Evolutionary conservation across 345 rosid species (phyloP), one percentile per base, ranked within the genome.

Genomic region (Aegle marmelos): DNA sequence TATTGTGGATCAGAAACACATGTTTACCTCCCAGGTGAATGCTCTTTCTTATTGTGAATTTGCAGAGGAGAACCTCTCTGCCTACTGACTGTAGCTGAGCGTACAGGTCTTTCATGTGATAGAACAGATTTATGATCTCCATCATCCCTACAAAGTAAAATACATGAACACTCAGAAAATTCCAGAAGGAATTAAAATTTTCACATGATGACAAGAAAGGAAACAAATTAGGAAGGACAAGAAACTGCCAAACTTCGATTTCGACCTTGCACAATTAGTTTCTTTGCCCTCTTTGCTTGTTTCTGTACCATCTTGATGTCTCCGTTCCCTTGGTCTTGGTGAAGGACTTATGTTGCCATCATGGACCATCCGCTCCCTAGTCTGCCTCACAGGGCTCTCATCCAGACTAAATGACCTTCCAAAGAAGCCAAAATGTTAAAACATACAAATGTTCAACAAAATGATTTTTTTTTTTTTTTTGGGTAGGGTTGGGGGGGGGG

Each of bases 21-120:
- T 28, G n/a, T 73, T 73, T 84, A 92, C 98, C 92, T 85, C 83
- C 84, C 84, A 59, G 79, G 69, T 77, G 83, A 59, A 60, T 64
- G 25, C 10, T 79, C 83, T 67, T 80, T 80, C 88, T 71, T 76
- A 7, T 79, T 31, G 16, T 33, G 63, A 83, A 39, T 36, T 80
- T 81, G 71, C 68, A 30, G 73, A 28, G 75, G 83, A 71, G 80
- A 84, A 70, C 60, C 82, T 70, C 80, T 86, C 78, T 59, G 84
- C 83, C 84, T 90, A 71, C 33, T 76, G 59, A 24, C 56, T 17
- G 72, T 80, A 58, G 87, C 85, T 66, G 89, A 81, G 74, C 75
- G 79, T 75, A 63, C 31, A 34, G 87, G 82, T 77, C 58, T 78
- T 69, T 78, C 85, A 65, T 72, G 74, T 45, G 67, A 62, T 73